Evolutionary conservation across 2,329 filamentous ascomycete genomes (phyloP).

Genomic region (Pseudohalonectria lignicola): DNA sequence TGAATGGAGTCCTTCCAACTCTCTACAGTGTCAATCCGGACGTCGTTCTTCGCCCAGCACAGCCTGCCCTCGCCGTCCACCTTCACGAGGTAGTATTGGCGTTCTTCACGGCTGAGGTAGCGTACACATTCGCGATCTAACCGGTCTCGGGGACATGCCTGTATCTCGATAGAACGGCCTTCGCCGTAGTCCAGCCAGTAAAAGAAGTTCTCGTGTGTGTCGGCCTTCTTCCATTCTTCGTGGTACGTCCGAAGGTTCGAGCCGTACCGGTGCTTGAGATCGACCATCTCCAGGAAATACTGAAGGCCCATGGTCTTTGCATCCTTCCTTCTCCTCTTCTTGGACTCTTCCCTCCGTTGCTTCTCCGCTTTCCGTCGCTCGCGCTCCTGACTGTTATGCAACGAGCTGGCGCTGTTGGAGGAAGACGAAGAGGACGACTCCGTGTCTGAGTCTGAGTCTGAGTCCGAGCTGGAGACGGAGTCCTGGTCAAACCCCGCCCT

Average conservation of each 20-base stretch:
- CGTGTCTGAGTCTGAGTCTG: slow-evolving; percentile 24
- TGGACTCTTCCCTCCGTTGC: slow-evolving; percentile 34
- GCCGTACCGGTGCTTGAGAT: slow-evolving; percentile 79
- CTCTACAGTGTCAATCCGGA: slow-evolving; percentile 64
- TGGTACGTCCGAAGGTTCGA: slow-evolving; percentile 76
- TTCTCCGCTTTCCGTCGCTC: slow-evolving; percentile 24
- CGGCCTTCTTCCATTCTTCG: slow-evolving; percentile 65
- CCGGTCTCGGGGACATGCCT: slow-evolving; percentile 60
- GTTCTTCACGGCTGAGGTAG: slow-evolving; percentile 74
- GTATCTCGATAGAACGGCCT: slow-evolving; percentile 58
- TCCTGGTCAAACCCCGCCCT: slow-evolving; percentile 47
- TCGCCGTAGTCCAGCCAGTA: slow-evolving; percentile 84
- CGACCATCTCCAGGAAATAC: slow-evolving; percentile 80
- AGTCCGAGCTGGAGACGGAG: slow-evolving; percentile 25
- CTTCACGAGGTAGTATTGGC: slow-evolving; percentile 67
- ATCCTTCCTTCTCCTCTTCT: slow-evolving; percentile 47
- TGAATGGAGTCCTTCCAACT: slow-evolving; percentile 70
- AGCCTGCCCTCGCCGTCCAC: slow-evolving; percentile 65
- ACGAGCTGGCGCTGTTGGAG: slow-evolving; percentile 6
- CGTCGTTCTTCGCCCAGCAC: slow-evolving; percentile 79
- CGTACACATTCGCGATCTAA: slow-evolving; percentile 72
- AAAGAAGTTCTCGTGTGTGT: slow-evolving; percentile 82
- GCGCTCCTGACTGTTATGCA: slow-evolving; percentile 7
- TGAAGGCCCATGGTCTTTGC: slow-evolving; percentile 75
- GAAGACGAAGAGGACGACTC: slow-evolving; percentile 14